Base-by-base conservation (phyloP, 306 rosid genomes). In the Nissolia schottii region DNA sequence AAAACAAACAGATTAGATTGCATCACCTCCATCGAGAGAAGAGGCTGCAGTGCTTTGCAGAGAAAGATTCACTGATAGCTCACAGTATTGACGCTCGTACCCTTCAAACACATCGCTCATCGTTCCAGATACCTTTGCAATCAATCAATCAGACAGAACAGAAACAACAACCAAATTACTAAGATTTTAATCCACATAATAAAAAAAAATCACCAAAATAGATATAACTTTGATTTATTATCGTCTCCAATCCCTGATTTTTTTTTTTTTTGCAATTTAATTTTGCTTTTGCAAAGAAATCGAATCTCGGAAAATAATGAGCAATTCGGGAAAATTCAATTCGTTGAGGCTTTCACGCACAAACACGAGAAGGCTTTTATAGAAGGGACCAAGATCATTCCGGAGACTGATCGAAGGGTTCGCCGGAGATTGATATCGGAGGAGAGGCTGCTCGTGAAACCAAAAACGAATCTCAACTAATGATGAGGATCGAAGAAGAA, bases 31-130 rank as follows among this genome's bases (percentile, higher is more conserved):
- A 35, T 62, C 83, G 51, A 76, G 77, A 49, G 78, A 73, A 66
- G 83, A 64, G 24, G 82, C 87, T 53, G 83, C 76, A 25, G 85
- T 73, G 74, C 86, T 84, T 40, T 86, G 85, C 55, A 64, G 58
- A 9, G 82, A 76, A 68, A 88, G 67, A 76, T 73, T 80, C n/a
- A 79, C 80, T 2, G 87, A 86, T 25, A 84, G 74, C 69, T 86
- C 91, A 79, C 87, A 80, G 55, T 73, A 86, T 67, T 82, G 87
- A 64, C 85, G 87, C 72, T 83, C 81, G 77, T 80, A 80, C 2
- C 84, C 80, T 55, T 80, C 84, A 64, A 80, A 80, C 35, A 75
- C 80, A 58, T 18, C 69, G 70, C 80, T 80, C 84, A 80, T 80
- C 4, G 41, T 75, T 80, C 35, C 73, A 24, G 16, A 74, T 29